Evolutionary conservation across 805 yeast genomes (phyloP), one percentile per base, ranked within the genome.

Genomic region (Nakazawaea peltata): DNA sequence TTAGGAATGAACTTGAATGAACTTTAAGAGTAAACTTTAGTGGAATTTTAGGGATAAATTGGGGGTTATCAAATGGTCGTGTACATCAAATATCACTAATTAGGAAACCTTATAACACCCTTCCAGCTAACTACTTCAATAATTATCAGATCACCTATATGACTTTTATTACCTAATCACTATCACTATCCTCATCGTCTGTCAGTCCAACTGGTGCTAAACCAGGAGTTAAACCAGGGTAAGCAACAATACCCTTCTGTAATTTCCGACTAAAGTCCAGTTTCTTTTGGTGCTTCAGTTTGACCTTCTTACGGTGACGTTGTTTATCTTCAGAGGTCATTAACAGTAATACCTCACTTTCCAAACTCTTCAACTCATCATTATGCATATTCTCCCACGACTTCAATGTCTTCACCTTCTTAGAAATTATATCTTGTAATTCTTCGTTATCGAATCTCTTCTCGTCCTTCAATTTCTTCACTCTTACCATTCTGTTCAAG

Each of bases 221-320:
- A 42, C 94, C 94, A 1, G 92, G 94, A 0, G 94, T 83, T 37
- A 83, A 63, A 19, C 92, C 90, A 27, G 83, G 71, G 41, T 59
- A 57, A 3, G 71, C 54, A 42, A 68, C 55, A 25, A 51, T 46
- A 15, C 74, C 75, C 33, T 59, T 56, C 38, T 63, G 53, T 34
- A 69, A 53, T 48, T 65, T 67, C 21, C 58, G 53, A 32, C 62
- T 55, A 50, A 65, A 60, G 8, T 55, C 49, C 32, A 50, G 52
- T 40, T 50, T 51, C 39, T 60, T 53, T 36, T 45, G 36, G 23
- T 43, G 50, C 34, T 45, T 50, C 38, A 47, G 57, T 31, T 57
- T 56, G 28, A 54, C 50, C 46, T 58, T 60, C 27, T 50, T 56
- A 30, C 57, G 49, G 27, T 28, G 26, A 15, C 53, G 55, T 3